Evolutionary conservation across 192 early-diverging fungal species (phyloP).

Genomic region (Paraglomus occultum): DNA sequence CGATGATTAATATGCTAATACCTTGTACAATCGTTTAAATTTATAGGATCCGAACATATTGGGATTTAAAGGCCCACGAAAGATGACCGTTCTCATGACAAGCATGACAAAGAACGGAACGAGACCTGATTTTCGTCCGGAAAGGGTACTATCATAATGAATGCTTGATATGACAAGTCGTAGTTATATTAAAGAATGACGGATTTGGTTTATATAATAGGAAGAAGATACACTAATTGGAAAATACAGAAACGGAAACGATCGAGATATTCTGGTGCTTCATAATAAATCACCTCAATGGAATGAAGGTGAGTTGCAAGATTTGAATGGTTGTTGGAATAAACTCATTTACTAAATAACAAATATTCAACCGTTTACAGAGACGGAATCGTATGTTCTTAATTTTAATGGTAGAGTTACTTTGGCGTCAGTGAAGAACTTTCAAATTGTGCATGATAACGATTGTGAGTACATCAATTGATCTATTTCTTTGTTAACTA

Average conservation of each 20-base stretch:
- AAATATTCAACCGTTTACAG: constrained; percentile 51
- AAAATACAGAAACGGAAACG: constrained; percentile 52
- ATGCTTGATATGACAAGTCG: neutral
- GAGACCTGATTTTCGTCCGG: constrained; percentile 52
- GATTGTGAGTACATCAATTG: constrained; percentile 59
- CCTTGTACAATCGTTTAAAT: neutral
- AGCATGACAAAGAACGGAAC: constrained; percentile 61
- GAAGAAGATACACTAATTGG: constrained; percentile 65
- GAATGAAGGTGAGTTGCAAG: constrained; percentile 64
- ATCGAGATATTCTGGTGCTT: constrained; percentile 66
- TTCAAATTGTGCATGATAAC: constrained; percentile 92
- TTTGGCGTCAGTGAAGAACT: constrained; percentile 92
- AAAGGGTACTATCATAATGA: constrained; percentile 43
- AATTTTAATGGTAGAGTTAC: constrained; percentile 92
- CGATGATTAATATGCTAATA: constrained; percentile 4
- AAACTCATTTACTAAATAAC: neutral
- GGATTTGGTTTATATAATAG: constrained; percentile 30
- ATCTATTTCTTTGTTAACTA: neutral
- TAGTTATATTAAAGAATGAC: neutral
- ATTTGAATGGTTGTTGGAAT: neutral
- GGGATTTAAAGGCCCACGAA: constrained; percentile 88
- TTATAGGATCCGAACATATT: constrained; percentile 80
- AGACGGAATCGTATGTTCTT: constrained; percentile 86
- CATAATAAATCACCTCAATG: constrained; percentile 94
- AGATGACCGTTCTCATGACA: constrained; percentile 83